Evolutionary conservation across 306 rosid species (phyloP), one percentile per base, ranked within the genome.

Genomic region (Prunus mongolica): DNA sequence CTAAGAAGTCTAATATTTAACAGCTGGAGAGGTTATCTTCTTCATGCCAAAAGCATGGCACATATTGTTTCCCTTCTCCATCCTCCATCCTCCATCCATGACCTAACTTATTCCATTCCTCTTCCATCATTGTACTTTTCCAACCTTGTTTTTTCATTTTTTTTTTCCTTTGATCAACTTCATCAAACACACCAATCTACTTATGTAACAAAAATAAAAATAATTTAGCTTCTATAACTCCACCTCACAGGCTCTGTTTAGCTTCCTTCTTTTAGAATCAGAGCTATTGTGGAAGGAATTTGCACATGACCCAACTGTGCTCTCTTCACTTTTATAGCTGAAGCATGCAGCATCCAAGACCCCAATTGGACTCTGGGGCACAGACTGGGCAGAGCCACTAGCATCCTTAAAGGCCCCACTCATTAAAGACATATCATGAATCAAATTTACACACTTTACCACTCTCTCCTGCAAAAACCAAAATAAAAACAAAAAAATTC

Each of bases 191-290:
- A 87, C 80, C 77, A 63, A 69, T 73, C 64, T 80, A 76, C 85
- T 76, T 64, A 66, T 64, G 81, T 44, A 34, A 79, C 75, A 81
- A 75, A 80, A 81, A 38, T 38, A 77, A 67, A 46, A 24, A 58
- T 5, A 58, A n/a, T 57, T 41, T 24, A 38, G 57, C 81, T 67
- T 76, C 76, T 69, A 88, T 65, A 73, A 84, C 85, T 89, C 91
- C 64, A 83, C 80, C 78, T 87, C 93, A 82, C 78, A 87, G 77
- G 87, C 74, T 88, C 86, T 84, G 91, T 86, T 90, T 82, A 89
- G 84, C 89, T 88, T 96, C 86, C 99, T 91, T 85, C 98, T 87
- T 82, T 96, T 96, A 65, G 95, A 81, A 66, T 84, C 86, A 9
- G 96, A 86, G 75, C 78, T 79, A 83, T 49, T 82, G 7, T 84